Base-by-base conservation (phyloP, 2,329 filamentous ascomycete genomes). In the Pseudogymnoascus sp. region DNA sequence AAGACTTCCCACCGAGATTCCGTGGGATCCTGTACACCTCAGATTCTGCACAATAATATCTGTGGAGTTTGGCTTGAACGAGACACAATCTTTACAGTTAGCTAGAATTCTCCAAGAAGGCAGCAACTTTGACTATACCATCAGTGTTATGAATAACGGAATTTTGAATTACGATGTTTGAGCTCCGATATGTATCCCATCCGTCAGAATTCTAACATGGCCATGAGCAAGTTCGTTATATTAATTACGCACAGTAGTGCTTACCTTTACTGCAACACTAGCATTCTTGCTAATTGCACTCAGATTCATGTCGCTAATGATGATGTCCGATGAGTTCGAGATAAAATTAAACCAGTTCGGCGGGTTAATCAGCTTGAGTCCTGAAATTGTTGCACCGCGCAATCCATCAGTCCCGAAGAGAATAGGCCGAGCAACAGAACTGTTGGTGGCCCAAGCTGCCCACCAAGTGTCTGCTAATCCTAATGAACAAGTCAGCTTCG, bases 111-210 rank as follows among this genome's bases (percentile, higher is more conserved):
- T 37, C 59, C 66, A 62, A 67, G 62, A 31, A 31, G 8, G 59
- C 31, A 16, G 2, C 83, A 7, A 38, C 37, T 38, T 38, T 38
- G 37, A 38, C 37, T 38, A 38, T 38, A 38, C 37, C 37, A 68
- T 88, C 85, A 23, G 81, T 83, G 66, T 87, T 87, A 71, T 81
- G 77, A 67, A 84, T 82, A 18, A 80, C 72, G 0, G 82, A 87
- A 70, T 88, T 82, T 69, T 88, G 85, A 33, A 89, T 87, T 0
- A 87, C 81, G 38, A 89, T 78, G 60, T 82, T 79, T 35, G 78
- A 74, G 2, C 81, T 83, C 5, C 84, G 81, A 69, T 87, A 85
- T 1, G 80, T 84, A 67, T 85, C 82, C 81, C 81, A 83, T 59
- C 81, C 84, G 68, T 87, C 84, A 0, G 84, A 87, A 72, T 88